phyloP scores from a whole-genome alignment of 305 asterid genomes.

The Solanum hybrid region DNA sequence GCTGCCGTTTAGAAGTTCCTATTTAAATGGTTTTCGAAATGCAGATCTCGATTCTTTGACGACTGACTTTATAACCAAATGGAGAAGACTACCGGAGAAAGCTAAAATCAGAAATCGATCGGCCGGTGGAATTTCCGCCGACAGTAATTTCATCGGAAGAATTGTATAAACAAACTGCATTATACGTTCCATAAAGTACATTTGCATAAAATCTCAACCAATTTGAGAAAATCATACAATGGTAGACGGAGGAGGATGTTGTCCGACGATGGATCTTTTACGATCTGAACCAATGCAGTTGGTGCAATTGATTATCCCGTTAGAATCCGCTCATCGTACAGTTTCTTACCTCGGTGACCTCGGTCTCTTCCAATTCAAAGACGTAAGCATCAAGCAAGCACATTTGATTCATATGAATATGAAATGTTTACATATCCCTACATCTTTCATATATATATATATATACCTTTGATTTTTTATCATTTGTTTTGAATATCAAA shows the following conservation, averaged over 20 bases:
- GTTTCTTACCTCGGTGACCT: slow-evolving; percentile 59
- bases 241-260: slow-evolving; percentile 13
- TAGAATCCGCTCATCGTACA: slow-evolving; percentile 47
- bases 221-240: neutral
- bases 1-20: neutral
- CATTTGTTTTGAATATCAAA: neutral
- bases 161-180: neutral
- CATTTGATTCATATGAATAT: neutral
- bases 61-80: neutral
- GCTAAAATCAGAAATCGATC: neutral
- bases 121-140: neutral
- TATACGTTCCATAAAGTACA: neutral
- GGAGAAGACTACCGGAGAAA: neutral
- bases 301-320: slow-evolving; percentile 49
- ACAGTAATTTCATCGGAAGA: neutral
- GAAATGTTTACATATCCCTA: neutral
- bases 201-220: neutral
- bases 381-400: slow-evolving; percentile 31
- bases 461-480: neutral
- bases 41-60: neutral
- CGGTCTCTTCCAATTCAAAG: slow-evolving; percentile 60
- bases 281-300: slow-evolving; percentile 64
- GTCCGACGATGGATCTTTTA: slow-evolving; percentile 54
- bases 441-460: neutral
- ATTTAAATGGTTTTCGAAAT: neutral